Conservation (phyloP, 2,329 filamentous ascomycete genomes). For the Diaporthe ilicicola region DNA sequence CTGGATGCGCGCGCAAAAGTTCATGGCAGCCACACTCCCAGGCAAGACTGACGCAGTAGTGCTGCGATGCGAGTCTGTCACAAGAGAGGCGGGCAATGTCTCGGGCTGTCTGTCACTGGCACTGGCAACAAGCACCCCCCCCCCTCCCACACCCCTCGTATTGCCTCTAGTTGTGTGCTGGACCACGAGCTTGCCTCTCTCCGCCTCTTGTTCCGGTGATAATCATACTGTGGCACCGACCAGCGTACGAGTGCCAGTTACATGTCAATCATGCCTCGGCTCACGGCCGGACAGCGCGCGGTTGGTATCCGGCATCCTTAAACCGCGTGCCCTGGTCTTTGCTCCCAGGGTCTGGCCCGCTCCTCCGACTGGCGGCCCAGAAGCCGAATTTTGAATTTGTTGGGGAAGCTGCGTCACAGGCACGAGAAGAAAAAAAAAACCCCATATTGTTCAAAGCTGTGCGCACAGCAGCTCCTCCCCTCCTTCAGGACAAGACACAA, state of each 20-base stretch:
- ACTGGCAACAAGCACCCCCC: neutral
- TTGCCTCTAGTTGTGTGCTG: neutral
- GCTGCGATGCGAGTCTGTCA: neutral
- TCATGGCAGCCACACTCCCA: neutral
- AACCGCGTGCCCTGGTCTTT: slow-evolving; percentile 17
- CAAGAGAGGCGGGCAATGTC: neutral
- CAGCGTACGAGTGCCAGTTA: neutral
- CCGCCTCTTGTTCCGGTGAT: neutral
- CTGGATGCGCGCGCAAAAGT: neutral
- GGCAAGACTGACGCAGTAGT: neutral
- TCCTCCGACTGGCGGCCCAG: slow-evolving; percentile 22
- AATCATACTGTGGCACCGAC: neutral
- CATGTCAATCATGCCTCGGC: neutral
- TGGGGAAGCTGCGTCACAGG: slow-evolving; percentile 30
- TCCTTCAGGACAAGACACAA: neutral
- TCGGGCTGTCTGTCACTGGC: neutral
- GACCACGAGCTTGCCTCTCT: neutral
- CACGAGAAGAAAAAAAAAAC: slow-evolving; percentile 4
- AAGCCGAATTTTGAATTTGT: slow-evolving; percentile 25
- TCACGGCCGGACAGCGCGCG: neutral
- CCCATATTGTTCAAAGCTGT: slow-evolving; percentile 4
- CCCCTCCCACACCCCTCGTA: neutral
- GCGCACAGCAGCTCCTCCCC: neutral
- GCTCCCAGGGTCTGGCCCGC: slow-evolving; percentile 22
- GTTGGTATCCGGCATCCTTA: slow-evolving; percentile 17